A percentile compares a stretch with the other conserved stretches of the same genome.
These are phyloP conservation scores for Euryodendron excelsum DNA, from an alignment of 148 eudicot genomes.

Conservation along the genomic window DNA sequence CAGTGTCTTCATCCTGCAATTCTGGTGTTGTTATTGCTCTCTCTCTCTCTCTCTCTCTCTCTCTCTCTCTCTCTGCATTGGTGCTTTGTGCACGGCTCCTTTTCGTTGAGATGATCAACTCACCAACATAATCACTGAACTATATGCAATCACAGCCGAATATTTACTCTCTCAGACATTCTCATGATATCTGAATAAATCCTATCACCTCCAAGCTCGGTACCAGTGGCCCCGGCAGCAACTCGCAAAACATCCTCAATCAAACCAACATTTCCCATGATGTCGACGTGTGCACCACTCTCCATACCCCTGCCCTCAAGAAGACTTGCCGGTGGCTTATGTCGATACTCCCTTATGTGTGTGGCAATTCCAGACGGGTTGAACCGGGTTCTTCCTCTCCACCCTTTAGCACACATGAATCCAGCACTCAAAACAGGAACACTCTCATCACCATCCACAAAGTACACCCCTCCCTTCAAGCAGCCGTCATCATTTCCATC, in stretches of 20 bases:
- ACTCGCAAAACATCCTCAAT: slow-evolving; percentile 49
- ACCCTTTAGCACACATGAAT: slow-evolving; percentile 54
- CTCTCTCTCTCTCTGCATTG: no score
- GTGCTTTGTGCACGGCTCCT: background rate
- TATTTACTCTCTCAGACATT: slow-evolving; percentile 38
- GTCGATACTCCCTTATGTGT: slow-evolving; percentile 39
- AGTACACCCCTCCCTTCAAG: slow-evolving; percentile 44
- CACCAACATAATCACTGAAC: background rate
- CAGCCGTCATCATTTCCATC: slow-evolving; percentile 32
- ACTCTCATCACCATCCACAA: slow-evolving; percentile 43
- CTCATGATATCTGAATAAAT: slow-evolving; percentile 37
- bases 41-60: slow-evolving; percentile 9
- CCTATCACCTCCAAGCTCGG: slow-evolving; percentile 38
- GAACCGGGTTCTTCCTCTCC: slow-evolving; percentile 46
- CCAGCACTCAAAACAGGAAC: slow-evolving; percentile 47
- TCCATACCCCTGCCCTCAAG: slow-evolving; percentile 43
- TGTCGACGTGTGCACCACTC: slow-evolving; percentile 52
- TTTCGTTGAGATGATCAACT: no score
- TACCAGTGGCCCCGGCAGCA: slow-evolving; percentile 40
- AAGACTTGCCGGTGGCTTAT: slow-evolving; percentile 44
- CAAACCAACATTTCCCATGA: slow-evolving; percentile 46
- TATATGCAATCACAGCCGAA: slow-evolving; percentile 21
- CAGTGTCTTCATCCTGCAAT: background rate
- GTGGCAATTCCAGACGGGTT: slow-evolving; percentile 43
- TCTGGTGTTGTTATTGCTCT: background rate